These are phyloP conservation scores for Eutrema yunnanense DNA, from an alignment of 345 rosid species.

Conservation along the genomic window DNA sequence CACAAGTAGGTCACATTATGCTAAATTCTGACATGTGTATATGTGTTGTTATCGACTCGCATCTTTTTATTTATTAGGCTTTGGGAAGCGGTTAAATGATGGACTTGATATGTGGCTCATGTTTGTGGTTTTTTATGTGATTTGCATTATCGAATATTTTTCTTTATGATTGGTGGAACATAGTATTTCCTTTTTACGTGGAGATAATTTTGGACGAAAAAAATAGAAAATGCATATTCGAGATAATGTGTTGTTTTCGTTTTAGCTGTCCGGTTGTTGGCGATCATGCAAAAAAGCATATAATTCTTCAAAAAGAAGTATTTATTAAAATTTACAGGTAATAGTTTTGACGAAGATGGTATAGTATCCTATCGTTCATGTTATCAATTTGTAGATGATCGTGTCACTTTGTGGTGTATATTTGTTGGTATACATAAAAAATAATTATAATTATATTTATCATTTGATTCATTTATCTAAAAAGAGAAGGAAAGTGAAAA, in stretches of 20 bases:
- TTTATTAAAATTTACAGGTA: not conserved
- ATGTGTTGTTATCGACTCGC: not conserved
- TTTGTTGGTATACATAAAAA: not conserved
- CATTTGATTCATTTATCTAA: not conserved
- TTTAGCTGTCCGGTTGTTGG: slow-evolving; percentile 14
- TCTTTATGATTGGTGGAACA: not conserved
- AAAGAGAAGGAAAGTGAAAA: not conserved
- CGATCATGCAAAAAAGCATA: slow-evolving; percentile 5
- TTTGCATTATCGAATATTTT: not conserved
- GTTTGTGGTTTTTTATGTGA: not conserved
- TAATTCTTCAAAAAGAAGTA: not conserved
- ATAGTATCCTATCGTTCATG: not conserved
- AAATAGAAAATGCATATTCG: slow-evolving; percentile 4
- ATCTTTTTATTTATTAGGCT: not conserved
- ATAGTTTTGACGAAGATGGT: not conserved
- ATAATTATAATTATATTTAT: not conserved
- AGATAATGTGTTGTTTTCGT: slow-evolving; percentile 1
- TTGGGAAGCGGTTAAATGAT: slow-evolving; percentile 8
- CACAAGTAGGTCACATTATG: not conserved
- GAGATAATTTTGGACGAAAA: not conserved
- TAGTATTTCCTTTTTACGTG: not conserved
- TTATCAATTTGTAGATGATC: not conserved
- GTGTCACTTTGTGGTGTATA: not conserved
- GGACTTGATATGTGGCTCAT: slow-evolving; percentile 2
- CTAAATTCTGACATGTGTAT: slow-evolving; percentile 5